Evolutionary conservation across 2,329 filamentous ascomycete species (phyloP).

Genomic region (Teratosphaeria zuluensis): DNA sequence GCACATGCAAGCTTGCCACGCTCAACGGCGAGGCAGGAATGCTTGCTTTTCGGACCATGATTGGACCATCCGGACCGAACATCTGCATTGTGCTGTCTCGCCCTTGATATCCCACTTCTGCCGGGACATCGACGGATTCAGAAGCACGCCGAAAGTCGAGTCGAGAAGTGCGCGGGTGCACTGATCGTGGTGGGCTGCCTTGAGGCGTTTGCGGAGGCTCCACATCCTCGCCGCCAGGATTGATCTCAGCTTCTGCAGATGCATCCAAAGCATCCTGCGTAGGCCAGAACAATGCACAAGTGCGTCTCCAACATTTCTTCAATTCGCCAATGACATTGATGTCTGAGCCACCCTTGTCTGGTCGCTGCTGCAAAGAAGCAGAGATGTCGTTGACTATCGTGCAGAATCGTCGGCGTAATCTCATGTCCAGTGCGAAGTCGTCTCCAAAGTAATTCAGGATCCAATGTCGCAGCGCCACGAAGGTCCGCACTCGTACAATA

Average conservation of each 20-base stretch:
- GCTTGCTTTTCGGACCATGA: constrained; percentile 18
- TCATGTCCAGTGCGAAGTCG: constrained; percentile 73
- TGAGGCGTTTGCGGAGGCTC: background rate
- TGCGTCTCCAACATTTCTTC: constrained; percentile 93
- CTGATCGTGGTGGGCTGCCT: background rate
- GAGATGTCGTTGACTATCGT: constrained; percentile 61
- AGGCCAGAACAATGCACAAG: constrained; percentile 86
- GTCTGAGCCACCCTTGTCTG: constrained; percentile 49
- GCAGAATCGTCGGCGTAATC: constrained; percentile 70
- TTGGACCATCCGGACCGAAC: background rate
- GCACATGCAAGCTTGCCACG: constrained; percentile 45
- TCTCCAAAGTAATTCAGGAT: constrained; percentile 96
- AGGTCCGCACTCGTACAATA: constrained; percentile 90
- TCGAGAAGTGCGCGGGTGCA: background rate
- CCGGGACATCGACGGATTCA: constrained; percentile 2
- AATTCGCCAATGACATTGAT: constrained; percentile 86
- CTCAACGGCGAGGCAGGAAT: constrained; percentile 37
- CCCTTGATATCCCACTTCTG: background rate
- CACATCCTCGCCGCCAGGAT: constrained; percentile 54
- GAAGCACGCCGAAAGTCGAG: constrained; percentile 7
- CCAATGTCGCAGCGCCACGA: constrained; percentile 93
- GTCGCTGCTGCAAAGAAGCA: constrained; percentile 40
- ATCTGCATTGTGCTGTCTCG: background rate
- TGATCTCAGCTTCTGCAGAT: constrained; percentile 56
- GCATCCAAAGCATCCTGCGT: constrained; percentile 47